Evolutionary conservation across 192 early-diverging fungal species (phyloP), one percentile per base, ranked within the genome.

Genomic region (Mortierella claussenii): DNA sequence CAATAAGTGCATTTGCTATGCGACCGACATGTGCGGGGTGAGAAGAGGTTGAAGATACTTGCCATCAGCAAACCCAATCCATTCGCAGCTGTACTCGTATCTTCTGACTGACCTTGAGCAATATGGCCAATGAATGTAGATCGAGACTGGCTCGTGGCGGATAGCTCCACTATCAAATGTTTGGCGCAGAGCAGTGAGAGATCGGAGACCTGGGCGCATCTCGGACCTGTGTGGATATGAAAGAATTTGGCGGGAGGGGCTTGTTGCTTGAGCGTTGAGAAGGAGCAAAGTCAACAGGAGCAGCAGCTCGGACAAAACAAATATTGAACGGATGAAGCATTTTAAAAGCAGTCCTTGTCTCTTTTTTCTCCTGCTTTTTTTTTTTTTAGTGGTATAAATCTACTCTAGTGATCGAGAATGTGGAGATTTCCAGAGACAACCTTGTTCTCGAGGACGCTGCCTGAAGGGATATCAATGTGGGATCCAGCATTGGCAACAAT

Each of bases 401-500:
- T 40, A 40, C 37, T 48, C 80, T 87, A 94, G 69, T 94, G 92
- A 59, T 94, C 92, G 27, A 94, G 81, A 40, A 94, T 89, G 50
- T 95, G 92, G 28, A 99, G 85, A 73, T 97, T 96, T 43, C 97
- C 97, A 61, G 94, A 93, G 26, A 99, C 96, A 21, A 99, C 95
- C 89, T 99, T 99, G 86, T 99, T 97, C 69, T 99, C 95, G 47
- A 99, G 84, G 60, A 97, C 91, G 20, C 95, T 85, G 36, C 95
- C 93, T 7, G 94, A 91, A 18, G 98, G 96, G 61, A 99, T 97
- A 79, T 98, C 96, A 66, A 98, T 99, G 54, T 95, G 89, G 20
- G 83, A 85, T 18, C 98, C 98, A 57, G 95, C 89, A 86, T 97
- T 99, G 32, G 98, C 96, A 23, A 99, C 98, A 79, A 99, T 98